A percentile compares a stretch with the other conserved stretches of the same genome.
phyloP scores from a whole-genome alignment of 1,284 basidiomycete species.

The Amylostereum chailletii region DNA sequence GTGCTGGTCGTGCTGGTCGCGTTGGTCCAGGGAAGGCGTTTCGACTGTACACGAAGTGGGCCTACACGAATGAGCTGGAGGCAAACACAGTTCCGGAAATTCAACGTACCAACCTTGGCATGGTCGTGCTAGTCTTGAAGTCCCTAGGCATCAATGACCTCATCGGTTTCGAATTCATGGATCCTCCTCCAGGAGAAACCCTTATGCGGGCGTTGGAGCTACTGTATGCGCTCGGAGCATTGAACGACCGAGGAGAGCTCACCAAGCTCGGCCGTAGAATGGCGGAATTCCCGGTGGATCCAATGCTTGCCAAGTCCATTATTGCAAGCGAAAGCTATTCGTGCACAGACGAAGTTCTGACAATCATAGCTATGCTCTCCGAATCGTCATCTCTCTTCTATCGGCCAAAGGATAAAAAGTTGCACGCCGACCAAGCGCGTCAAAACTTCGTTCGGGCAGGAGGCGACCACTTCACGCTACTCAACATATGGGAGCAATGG shows the following conservation, averaged over 20 bases:
- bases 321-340: constrained; percentile 90
- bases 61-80: constrained; percentile 93
- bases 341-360: constrained; percentile 97
- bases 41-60: constrained; percentile 94
- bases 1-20: constrained; percentile 94
- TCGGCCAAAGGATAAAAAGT: constrained; percentile 94
- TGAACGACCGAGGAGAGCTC: constrained; percentile 94
- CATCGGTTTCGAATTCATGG: constrained; percentile 98
- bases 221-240: constrained; percentile 89
- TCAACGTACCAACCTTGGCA: constrained; percentile 94
- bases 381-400: constrained; percentile 95
- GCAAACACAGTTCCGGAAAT: constrained; percentile 97
- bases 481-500: constrained; percentile 99
- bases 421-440: constrained; percentile 93
- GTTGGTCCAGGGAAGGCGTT: constrained; percentile 99
- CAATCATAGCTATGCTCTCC: constrained; percentile 96
- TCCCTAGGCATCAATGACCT: constrained; percentile 96
- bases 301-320: constrained; percentile 94
- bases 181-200: constrained; percentile 98
- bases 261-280: constrained; percentile 94
- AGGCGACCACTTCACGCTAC: constrained; percentile 96
- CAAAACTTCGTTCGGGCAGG: constrained; percentile 93
- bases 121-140: constrained; percentile 92
- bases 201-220: constrained; percentile 92
- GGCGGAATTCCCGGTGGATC: constrained; percentile 99